Evolutionary conservation across 1,284 basidiomycete genomes (phyloP), one percentile per base, ranked within the genome.

Genomic region (Apiotrichum mycotoxinovorans): DNA sequence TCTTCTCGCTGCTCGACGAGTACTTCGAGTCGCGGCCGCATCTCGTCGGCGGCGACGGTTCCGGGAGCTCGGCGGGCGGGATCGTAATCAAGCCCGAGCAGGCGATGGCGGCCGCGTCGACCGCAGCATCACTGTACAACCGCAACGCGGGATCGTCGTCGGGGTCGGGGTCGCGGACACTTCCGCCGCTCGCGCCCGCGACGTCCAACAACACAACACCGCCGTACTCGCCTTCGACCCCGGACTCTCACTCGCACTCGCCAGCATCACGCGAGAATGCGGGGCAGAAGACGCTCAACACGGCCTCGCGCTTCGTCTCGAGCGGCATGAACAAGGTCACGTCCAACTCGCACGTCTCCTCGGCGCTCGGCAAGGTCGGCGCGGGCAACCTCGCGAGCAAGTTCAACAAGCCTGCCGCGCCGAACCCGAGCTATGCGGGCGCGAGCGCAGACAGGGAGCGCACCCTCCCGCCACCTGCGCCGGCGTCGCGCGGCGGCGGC

Each of bases 1-100:
- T 75, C 67, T 75, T 75, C 57, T 59, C 64, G 48, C 70, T 75
- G 3, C 64, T 75, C 0, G 74, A 75, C 52, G 74, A 75, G 61
- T 75, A 75, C 64, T 75, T 75, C 49, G 71, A 62, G 33, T 73
- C 72, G 27, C 66, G 74, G 14, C 71, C 72, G 1, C 68, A 74
- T 33, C 65, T 71, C 30, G 47, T 62, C 41, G 18, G 41, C n/a
- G 44, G 48, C 46, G 52, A 25, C 33, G 41, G 40, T 22, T 48
- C 54, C 12, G 42, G 23, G 2, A 26, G 8, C 22, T 25, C 40
- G 8, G 15, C 27, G 41, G 23, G 11, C 10, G 25, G 41, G 3
- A 33, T 40, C 35, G 26, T 34, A 12, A 27, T 42, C 37, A 51
- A 51, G 26, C 15, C 38, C 10, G 38, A 15, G 18, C 49, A 45